phyloP scores from a whole-genome alignment of 148 eudicot species.

The Pharnaceum exiguum region DNA sequence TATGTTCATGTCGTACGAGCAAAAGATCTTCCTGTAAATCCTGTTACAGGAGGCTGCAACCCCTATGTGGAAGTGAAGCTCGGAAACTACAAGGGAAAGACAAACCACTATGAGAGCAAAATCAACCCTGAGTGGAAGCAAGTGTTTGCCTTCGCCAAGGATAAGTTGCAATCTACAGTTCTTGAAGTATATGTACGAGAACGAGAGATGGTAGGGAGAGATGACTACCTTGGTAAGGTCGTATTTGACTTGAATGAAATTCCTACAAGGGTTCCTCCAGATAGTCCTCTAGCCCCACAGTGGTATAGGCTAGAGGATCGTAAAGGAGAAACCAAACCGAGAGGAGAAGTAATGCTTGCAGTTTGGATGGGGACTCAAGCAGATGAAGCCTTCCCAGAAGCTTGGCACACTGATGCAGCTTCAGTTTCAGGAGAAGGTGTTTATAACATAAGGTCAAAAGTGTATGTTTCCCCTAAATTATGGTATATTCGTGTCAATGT shows the following conservation, averaged over 20 bases:
- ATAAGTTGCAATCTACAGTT: slow-evolving; percentile 35
- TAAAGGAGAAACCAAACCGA: slow-evolving; percentile 27
- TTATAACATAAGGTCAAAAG: slow-evolving; percentile 37
- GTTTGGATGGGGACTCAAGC: slow-evolving; percentile 54
- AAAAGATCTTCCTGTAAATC: slow-evolving; percentile 35
- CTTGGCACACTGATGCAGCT: slow-evolving; percentile 45
- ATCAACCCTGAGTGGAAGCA: slow-evolving; percentile 37
- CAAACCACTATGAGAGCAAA: slow-evolving; percentile 37
- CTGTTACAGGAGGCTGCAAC: slow-evolving; percentile 30
- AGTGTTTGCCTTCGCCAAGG: slow-evolving; percentile 44
- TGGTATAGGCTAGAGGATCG: slow-evolving; percentile 44
- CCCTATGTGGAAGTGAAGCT: slow-evolving; percentile 45
- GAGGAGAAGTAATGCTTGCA: slow-evolving; percentile 42
- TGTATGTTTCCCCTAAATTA: slow-evolving; percentile 36
- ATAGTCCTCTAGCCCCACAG: slow-evolving; percentile 44
- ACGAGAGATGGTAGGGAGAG: slow-evolving; percentile 37
- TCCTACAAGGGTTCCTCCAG: slow-evolving; percentile 42
- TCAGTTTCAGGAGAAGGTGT: slow-evolving; percentile 34
- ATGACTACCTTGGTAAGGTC: slow-evolving; percentile 37
- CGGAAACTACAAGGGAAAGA: slow-evolving; percentile 39
- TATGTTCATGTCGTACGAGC: slow-evolving; percentile 37
- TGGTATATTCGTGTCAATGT: slow-evolving; percentile 44
- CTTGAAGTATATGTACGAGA: slow-evolving; percentile 38
- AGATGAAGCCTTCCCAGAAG: slow-evolving; percentile 49
- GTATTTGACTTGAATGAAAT: slow-evolving; percentile 40